Evolutionary conservation across 225 moss, liverwort and hornwort species (phyloP).

Genomic region (Thuidium tamariscinum): DNA sequence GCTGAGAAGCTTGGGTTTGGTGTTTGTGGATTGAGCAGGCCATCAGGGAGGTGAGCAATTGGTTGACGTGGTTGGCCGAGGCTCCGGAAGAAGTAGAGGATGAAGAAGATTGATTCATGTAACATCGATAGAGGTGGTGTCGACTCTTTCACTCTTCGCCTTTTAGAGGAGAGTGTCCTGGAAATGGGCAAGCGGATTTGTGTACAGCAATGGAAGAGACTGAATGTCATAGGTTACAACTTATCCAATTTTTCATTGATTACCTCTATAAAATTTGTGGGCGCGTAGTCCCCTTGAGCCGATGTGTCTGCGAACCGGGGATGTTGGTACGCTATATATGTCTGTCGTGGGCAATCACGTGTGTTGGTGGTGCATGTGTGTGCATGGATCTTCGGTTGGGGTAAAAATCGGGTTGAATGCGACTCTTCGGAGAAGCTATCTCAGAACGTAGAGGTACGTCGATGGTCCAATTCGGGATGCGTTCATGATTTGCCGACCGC

Average conservation of each 20-base stretch:
- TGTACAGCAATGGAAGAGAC: constrained; percentile 97
- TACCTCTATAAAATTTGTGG: constrained; percentile 35
- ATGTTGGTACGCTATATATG: not conserved
- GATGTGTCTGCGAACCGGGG: not conserved
- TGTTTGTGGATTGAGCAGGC: constrained; percentile 40
- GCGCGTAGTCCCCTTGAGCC: constrained; percentile 3
- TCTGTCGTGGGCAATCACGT: not conserved
- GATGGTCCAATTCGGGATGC: not conserved
- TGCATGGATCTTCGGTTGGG: not conserved
- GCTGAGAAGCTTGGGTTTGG: not conserved
- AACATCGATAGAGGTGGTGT: constrained; percentile 18
- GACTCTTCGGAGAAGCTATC: not conserved
- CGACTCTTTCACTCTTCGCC: constrained; percentile 42
- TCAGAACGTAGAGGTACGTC: not conserved
- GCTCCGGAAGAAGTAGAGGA: constrained; percentile 84
- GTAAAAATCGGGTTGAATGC: not conserved
- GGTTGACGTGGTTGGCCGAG: constrained; percentile 51
- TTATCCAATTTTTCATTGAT: constrained; percentile 46
- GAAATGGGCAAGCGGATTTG: constrained; percentile 89
- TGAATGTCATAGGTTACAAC: constrained; percentile 41
- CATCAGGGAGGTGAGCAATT: constrained; percentile 70
- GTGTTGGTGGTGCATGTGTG: not conserved
- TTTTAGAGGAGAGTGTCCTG: constrained; percentile 78
- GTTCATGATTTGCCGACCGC: not conserved
- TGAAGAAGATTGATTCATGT: constrained; percentile 48